A percentile compares a stretch with the other conserved stretches of the same genome.
Evolutionary conservation across 2,329 filamentous ascomycete species (phyloP).

Genomic region (Aspergillus pseudonomiae): DNA sequence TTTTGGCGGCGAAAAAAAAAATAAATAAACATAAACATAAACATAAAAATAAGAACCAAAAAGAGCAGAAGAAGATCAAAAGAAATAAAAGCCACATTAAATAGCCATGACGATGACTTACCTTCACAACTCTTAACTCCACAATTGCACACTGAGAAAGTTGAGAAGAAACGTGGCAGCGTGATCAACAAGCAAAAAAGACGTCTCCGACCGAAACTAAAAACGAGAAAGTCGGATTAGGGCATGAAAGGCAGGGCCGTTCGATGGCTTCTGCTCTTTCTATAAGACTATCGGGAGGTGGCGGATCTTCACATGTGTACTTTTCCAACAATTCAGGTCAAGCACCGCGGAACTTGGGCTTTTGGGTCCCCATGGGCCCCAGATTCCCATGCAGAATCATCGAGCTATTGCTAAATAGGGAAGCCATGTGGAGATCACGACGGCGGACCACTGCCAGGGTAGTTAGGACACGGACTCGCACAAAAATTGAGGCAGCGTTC

Average conservation of each 20-base stretch:
- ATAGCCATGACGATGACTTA: background rate
- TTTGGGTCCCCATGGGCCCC: slow-evolving; percentile 1
- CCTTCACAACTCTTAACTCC: background rate
- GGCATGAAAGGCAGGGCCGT: background rate
- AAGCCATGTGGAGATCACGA: background rate
- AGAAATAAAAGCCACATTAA: background rate
- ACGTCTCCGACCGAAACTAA: background rate
- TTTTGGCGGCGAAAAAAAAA: background rate
- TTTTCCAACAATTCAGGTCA: slow-evolving; percentile 2
- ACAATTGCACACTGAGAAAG: background rate
- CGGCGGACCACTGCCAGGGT: slow-evolving; percentile 3
- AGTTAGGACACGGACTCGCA: background rate
- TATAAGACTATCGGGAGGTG: slow-evolving; percentile 12
- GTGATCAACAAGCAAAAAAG: slow-evolving; percentile 2
- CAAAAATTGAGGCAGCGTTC: background rate
- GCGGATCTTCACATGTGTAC: slow-evolving; percentile 17
- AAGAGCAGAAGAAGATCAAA: background rate
- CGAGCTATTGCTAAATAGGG: slow-evolving; percentile 9
- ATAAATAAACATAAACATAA: background rate
- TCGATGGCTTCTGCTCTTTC: slow-evolving; percentile 4
- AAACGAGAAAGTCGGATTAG: slow-evolving; percentile 4
- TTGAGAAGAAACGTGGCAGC: background rate
- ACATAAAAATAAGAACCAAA: background rate
- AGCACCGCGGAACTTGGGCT: slow-evolving; percentile 17
- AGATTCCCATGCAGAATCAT: slow-evolving; percentile 7